Base-by-base conservation (phyloP, 139 green algal genomes). In the Asterochloris sp. region DNA sequence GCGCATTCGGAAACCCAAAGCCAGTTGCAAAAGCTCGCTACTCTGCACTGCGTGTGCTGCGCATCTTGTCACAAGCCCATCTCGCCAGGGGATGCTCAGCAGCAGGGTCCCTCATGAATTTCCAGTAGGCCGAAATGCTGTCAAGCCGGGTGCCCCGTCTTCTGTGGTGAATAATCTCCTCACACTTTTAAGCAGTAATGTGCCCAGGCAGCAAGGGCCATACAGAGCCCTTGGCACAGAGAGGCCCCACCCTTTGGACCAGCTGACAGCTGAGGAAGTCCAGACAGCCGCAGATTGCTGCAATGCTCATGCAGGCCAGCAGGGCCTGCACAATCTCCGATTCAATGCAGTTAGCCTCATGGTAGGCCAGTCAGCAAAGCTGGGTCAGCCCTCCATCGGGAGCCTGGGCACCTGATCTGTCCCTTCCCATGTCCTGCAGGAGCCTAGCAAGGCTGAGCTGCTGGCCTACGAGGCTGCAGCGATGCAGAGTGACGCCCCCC, bases 331-430 rank as follows among this genome's bases (percentile, higher is more conserved):
- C 13, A 26, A 64, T 6, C 78, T 93, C 17, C 78, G 87, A 1
- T 92, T 91, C 81, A 91, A 92, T 47, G 81, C 86, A 0, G 85
- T 93, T 27, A 79, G 81, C 10, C 76, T 90, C 12, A 54, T 89
- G 84, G 90, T 89, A 61, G 81, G 19, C 76, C 61, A 27, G n/a
- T 19, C 62, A 28, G 74, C 13, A 26, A 12, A 62, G n/a, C 73
- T 77, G 73, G 54, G 28, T 77, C 73, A 77, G 73, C 73, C 54
- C 12, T n/a, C 26, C 12, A 61, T 24, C 13, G 9, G 17, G 14
- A 28, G 12, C 1, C 10, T 26, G 23, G 11, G 26, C 47, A 11
- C 23, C 1, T 61, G 15, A 62, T 54, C 12, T 60, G 38, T 13
- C 0, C 11, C 47, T 19, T 19, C 54, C 15, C 21, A 12, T 67